phyloP scores from a whole-genome alignment of 768 basidiomycete species.

The Brasilioporus rufonigricans region DNA sequence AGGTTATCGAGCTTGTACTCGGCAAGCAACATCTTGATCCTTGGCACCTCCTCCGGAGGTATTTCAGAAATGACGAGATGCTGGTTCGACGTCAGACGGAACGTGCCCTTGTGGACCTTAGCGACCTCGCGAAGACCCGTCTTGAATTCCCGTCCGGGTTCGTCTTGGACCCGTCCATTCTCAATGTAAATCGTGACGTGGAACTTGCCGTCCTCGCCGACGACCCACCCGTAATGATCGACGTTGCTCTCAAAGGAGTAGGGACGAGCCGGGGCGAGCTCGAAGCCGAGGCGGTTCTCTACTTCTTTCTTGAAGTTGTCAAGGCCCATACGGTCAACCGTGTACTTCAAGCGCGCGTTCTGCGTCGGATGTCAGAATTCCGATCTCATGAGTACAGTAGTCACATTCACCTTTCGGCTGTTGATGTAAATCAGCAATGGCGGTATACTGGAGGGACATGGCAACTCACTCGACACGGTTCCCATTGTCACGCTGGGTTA shows the following conservation, averaged over 20 bases:
- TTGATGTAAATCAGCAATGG: conserved; percentile 1
- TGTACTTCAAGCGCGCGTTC: conserved; percentile 95
- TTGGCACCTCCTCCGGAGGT: conserved; percentile 62
- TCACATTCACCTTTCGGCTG: conserved; percentile 55
- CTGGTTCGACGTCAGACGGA: conserved; percentile 94
- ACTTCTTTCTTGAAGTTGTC: conserved; percentile 86
- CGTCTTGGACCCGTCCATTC: conserved; percentile 96
- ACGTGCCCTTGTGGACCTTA: conserved; percentile 88
- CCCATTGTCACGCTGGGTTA: conserved; percentile 93
- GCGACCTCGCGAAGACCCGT: conserved; percentile 91
- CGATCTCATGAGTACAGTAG: neutral
- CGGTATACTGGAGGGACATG: neutral
- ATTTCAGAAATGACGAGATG: conserved; percentile 89
- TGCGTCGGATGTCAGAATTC: conserved; percentile 26
- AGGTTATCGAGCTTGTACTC: conserved; percentile 92
- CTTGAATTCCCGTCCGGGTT: conserved; percentile 88
- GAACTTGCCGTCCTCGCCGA: conserved; percentile 81
- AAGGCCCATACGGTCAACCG: conserved; percentile 93
- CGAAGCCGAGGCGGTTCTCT: conserved; percentile 82
- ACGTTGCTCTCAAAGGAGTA: conserved; percentile 86
- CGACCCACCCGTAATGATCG: conserved; percentile 94
- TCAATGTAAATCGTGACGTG: conserved; percentile 96
- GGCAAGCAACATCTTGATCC: conserved; percentile 75
- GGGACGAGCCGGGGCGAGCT: conserved; percentile 67
- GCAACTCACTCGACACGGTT: conserved; percentile 84